phyloP scores from a whole-genome alignment of 208 protist genomes.

The Phytomonas sp. region DNA sequence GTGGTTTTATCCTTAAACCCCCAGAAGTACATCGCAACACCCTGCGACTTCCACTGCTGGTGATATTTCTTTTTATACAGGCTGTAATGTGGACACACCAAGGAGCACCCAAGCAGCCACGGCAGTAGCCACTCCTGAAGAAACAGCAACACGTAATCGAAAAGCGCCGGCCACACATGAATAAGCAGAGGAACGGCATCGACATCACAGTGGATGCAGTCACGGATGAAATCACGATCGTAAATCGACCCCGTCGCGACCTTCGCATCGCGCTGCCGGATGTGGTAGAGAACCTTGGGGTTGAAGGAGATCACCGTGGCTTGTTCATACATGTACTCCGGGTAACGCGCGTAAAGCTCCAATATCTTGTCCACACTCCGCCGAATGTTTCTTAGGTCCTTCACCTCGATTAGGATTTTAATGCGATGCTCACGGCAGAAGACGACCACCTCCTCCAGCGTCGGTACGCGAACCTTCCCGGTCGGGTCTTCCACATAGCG shows the following conservation, averaged over 20 bases:
- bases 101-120: constrained; percentile 69
- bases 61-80: constrained; percentile 51
- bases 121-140: constrained; percentile 52
- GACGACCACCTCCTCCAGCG: constrained; percentile 76
- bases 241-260: constrained; percentile 78
- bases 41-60: constrained; percentile 55
- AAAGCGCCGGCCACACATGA: constrained; percentile 40
- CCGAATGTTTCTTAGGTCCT: constrained; percentile 39
- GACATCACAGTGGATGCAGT: constrained; percentile 15
- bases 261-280: constrained; percentile 46
- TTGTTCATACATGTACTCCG: constrained; percentile 83
- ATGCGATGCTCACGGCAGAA: constrained; percentile 73
- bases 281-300: constrained; percentile 60
- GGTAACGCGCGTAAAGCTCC: constrained; percentile 73
- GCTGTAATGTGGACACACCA: constrained; percentile 61
- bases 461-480: constrained; percentile 63
- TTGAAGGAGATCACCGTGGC: constrained; percentile 83
- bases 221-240: constrained; percentile 25
- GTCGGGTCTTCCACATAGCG: constrained; percentile 57
- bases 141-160: constrained; percentile 31
- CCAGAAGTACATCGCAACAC: constrained; percentile 72
- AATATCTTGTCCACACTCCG: constrained; percentile 72
- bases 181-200: constrained; percentile 30
- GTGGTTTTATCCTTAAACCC: constrained; percentile 42
- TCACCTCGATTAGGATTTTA: constrained; percentile 84